These are phyloP conservation scores for Iodosphaeria phyllophila DNA, from an alignment of 2,329 filamentous ascomycete genomes.

Conservation along the genomic window DNA sequence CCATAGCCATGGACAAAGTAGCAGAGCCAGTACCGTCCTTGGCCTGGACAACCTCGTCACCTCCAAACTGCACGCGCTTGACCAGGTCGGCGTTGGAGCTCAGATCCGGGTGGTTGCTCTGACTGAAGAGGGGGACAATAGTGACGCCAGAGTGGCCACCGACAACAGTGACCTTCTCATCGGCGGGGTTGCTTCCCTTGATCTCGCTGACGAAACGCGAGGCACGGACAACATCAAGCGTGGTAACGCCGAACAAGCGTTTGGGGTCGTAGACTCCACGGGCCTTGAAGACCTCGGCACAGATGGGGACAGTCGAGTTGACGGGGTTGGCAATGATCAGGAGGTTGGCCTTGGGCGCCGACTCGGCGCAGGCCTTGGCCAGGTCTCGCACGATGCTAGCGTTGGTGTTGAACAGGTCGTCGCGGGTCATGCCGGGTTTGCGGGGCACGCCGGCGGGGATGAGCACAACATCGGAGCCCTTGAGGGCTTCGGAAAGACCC, in stretches of 20 bases:
- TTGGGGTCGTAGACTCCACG: slow-evolving; percentile 96
- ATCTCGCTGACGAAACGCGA: slow-evolving; percentile 94
- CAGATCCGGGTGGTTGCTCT: slow-evolving; percentile 75
- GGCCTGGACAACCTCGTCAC: slow-evolving; percentile 97
- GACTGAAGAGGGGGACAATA: slow-evolving; percentile 94
- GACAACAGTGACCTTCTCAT: slow-evolving; percentile 89
- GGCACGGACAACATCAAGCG: slow-evolving; percentile 94
- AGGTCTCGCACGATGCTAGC: slow-evolving; percentile 98
- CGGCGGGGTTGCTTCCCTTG: slow-evolving; percentile 74
- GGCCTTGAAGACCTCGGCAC: slow-evolving; percentile 90
- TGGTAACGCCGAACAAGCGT: slow-evolving; percentile 98
- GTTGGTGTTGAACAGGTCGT: slow-evolving; percentile 99
- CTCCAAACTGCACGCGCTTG: slow-evolving; percentile 94
- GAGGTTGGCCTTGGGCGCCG: slow-evolving; percentile 81
- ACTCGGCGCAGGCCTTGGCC: slow-evolving; percentile 81
- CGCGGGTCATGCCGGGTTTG: slow-evolving; percentile 99
- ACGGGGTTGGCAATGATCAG: slow-evolving; percentile 98
- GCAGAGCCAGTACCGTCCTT: slow-evolving; percentile 96
- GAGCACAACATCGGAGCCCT: slow-evolving; percentile 81
- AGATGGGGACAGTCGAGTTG: slow-evolving; percentile 98
- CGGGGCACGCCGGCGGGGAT: slow-evolving; percentile 97
- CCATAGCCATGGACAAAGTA: slow-evolving; percentile 97
- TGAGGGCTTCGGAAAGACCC: slow-evolving; percentile 63
- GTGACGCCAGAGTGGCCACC: slow-evolving; percentile 96
- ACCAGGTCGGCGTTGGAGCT: slow-evolving; percentile 62